A percentile compares a stretch with the other conserved stretches of the same genome.
phyloP scores from a whole-genome alignment of 305 asterid genomes.

The Fraxinus baroniana region DNA sequence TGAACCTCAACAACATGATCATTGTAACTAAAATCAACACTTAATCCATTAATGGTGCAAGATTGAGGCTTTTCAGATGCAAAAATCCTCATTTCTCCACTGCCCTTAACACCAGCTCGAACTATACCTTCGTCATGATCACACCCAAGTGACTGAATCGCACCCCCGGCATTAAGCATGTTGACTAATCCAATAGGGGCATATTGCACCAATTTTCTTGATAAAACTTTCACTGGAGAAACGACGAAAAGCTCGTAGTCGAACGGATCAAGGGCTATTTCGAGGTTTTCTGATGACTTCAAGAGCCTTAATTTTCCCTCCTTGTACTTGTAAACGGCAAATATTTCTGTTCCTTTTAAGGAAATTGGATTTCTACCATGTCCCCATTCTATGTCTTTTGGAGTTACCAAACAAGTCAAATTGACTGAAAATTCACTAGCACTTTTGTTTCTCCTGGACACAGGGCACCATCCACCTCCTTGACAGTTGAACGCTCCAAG shows the following conservation, averaged over 20 bases:
- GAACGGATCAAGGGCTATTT: slow-evolving; percentile 19
- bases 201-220: slow-evolving; percentile 20
- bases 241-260: slow-evolving; percentile 15
- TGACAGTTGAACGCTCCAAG: slow-evolving; percentile 30
- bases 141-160: slow-evolving; percentile 17
- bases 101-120: slow-evolving; percentile 17
- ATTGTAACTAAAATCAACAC: slow-evolving; percentile 17
- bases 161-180: slow-evolving; percentile 36
- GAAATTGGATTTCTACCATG: slow-evolving; percentile 12
- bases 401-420: slow-evolving; percentile 20
- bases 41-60: slow-evolving; percentile 16
- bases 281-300: slow-evolving; percentile 11
- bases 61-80: slow-evolving; percentile 25
- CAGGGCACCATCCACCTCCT: slow-evolving; percentile 29
- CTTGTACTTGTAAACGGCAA: slow-evolving; percentile 12
- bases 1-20: slow-evolving; percentile 27
- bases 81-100: slow-evolving; percentile 28
- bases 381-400: slow-evolving; percentile 23
- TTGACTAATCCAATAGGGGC: slow-evolving; percentile 27
- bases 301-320: slow-evolving; percentile 21
- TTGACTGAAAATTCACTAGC: slow-evolving; percentile 11
- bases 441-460: slow-evolving; percentile 21
- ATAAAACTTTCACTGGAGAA: neutral
- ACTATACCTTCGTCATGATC: slow-evolving; percentile 5
- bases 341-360: slow-evolving; percentile 4